Conservation (phyloP, 495 filamentous ascomycete species). For the Lasiosphaeria miniovina region DNA sequence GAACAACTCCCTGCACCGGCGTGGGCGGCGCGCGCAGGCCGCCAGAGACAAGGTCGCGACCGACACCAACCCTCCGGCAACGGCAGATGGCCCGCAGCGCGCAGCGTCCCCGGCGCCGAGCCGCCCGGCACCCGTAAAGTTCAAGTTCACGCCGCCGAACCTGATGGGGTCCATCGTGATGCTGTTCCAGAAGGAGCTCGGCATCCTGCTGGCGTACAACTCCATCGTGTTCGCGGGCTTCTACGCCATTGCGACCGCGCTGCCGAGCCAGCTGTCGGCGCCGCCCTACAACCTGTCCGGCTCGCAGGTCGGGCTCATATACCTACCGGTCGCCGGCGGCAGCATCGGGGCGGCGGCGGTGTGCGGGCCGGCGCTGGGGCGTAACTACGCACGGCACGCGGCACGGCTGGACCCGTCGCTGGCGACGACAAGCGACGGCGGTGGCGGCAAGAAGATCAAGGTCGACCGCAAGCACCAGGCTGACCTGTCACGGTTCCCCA, state of each 20-base stretch:
- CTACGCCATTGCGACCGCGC: conserved; percentile 54
- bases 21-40: background rate
- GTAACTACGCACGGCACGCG: conserved; percentile 51
- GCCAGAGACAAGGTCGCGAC: background rate
- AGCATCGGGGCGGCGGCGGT: conserved; percentile 57
- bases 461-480: conserved; percentile 44
- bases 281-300: conserved; percentile 54
- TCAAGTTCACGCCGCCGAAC: conserved; percentile 53
- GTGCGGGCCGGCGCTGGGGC: conserved; percentile 47
- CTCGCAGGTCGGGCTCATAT: conserved; percentile 58
- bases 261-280: conserved; percentile 46
- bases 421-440: too few relatives aligned
- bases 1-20: conserved; percentile 7
- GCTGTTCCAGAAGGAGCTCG: conserved; percentile 58
- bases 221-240: conserved; percentile 58
- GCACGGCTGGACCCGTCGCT: conserved; percentile 22
- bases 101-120: background rate
- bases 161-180: conserved; percentile 58
- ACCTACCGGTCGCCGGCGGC: conserved; percentile 58
- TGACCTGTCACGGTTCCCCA: conserved; percentile 56
- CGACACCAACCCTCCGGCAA: background rate
- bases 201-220: conserved; percentile 55
- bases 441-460: conserved; percentile 25
- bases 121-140: background rate
- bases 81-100: background rate